phyloP scores from a whole-genome alignment of 805 yeast genomes.

The Metschnikowia arizonensis region DNA sequence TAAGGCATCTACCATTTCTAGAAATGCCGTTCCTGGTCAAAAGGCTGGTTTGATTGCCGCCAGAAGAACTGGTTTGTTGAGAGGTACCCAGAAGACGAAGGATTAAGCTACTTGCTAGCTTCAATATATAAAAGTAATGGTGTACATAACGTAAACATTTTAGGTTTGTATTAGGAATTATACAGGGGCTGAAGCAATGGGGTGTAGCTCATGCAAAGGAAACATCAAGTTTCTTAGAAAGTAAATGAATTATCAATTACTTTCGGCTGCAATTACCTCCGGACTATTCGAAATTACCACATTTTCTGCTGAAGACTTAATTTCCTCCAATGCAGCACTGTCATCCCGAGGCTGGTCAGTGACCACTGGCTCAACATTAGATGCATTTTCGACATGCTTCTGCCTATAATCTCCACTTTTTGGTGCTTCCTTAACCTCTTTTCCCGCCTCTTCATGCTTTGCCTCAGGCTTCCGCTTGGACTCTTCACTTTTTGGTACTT shows the following conservation, averaged over 20 bases:
- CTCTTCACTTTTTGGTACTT: neutral
- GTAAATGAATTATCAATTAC: neutral
- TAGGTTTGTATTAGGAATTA: conserved; percentile 2
- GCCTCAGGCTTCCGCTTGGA: neutral
- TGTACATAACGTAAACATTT: conserved; percentile 11
- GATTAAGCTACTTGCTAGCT: conserved; percentile 27
- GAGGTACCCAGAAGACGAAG: conserved; percentile 93
- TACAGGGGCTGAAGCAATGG: neutral
- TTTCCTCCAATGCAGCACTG: conserved; percentile 1
- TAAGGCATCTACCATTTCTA: conserved; percentile 98
- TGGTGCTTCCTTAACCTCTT: neutral
- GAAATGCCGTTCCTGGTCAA: conserved; percentile 99
- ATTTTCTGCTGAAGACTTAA: conserved; percentile 5
- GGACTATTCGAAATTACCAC: neutral
- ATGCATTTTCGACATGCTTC: neutral
- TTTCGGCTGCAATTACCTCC: neutral
- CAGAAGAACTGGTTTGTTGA: conserved; percentile 99
- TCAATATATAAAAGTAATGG: conserved; percentile 18
- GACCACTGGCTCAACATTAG: neutral
- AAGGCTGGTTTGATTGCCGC: conserved; percentile 99
- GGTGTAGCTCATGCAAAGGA: neutral
- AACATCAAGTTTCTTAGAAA: neutral
- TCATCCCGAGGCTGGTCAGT: neutral
- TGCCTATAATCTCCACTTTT: neutral
- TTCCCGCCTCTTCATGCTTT: neutral